Percentiles rank a stretch among this genome's conserved stretches.
phyloP scores from a whole-genome alignment of 2,329 filamentous ascomycete species.

The Dactylonectria macrodidyma region DNA sequence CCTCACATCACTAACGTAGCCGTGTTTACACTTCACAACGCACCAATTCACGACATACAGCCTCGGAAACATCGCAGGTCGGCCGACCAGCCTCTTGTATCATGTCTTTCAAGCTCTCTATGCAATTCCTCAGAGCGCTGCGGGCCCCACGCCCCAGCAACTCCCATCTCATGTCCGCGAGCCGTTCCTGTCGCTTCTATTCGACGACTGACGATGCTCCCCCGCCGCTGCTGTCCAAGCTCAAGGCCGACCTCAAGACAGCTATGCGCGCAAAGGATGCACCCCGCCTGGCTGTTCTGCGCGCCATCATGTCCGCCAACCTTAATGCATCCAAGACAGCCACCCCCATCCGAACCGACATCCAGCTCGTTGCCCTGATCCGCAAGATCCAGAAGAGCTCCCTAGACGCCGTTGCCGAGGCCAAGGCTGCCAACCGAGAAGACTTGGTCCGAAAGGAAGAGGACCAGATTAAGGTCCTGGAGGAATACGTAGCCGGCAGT shows the following conservation, averaged over 20 bases:
- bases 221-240: constrained; percentile 66
- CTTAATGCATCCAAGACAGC: constrained; percentile 83
- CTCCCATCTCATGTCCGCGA: constrained; percentile 33
- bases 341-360: constrained; percentile 78
- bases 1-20: constrained; percentile 22
- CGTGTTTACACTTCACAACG: constrained; percentile 15
- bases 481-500: constrained; percentile 74
- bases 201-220: constrained; percentile 53
- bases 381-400: constrained; percentile 73
- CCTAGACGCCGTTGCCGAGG: constrained; percentile 74
- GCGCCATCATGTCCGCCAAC: constrained; percentile 77
- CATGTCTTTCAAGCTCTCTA: constrained; percentile 46
- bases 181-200: constrained; percentile 48
- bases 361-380: constrained; percentile 77
- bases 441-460: constrained; percentile 82
- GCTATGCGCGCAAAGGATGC: constrained; percentile 77
- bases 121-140: constrained; percentile 43
- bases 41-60: not conserved
- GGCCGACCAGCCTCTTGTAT: not conserved
- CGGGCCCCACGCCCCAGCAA: constrained; percentile 39
- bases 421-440: constrained; percentile 72
- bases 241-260: constrained; percentile 74
- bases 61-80: not conserved
- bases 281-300: constrained; percentile 77
- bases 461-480: constrained; percentile 74